phyloP scores from a whole-genome alignment of 1,284 basidiomycete species.

The Sporisorium iseilematis-ciliati region DNA sequence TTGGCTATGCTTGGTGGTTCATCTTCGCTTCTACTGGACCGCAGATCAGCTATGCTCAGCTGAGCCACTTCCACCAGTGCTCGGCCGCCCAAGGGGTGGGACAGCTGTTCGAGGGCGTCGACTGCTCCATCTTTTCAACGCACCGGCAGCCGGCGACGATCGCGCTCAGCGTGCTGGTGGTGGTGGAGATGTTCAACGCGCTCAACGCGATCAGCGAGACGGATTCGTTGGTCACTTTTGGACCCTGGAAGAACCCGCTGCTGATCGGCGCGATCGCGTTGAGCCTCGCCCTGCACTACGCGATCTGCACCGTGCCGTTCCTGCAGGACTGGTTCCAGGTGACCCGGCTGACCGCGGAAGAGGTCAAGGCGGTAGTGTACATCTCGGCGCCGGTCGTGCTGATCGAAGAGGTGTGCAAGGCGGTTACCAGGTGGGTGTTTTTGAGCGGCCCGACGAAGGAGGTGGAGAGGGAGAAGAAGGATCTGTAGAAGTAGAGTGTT shows the following conservation, averaged over 20 bases:
- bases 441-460: conserved; percentile 1
- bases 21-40: conserved; percentile 88
- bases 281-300: conserved; percentile 90
- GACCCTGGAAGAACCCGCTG: conserved; percentile 93
- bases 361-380: conserved; percentile 94
- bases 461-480: conserved; percentile 23
- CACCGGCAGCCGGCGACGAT: conserved; percentile 89
- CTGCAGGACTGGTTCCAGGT: conserved; percentile 79
- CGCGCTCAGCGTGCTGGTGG: conserved; percentile 90
- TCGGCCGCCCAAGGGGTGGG: conserved; percentile 63
- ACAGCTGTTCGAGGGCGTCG: conserved; percentile 83
- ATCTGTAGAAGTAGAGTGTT: conserved; percentile 8
- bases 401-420: conserved; percentile 79
- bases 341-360: conserved; percentile 86
- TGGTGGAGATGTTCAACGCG: conserved; percentile 99
- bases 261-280: conserved; percentile 78
- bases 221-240: conserved; percentile 87
- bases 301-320: conserved; percentile 80
- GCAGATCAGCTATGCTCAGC: conserved; percentile 90
- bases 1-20: conserved; percentile 99
- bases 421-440: conserved; percentile 25
- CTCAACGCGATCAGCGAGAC: conserved; percentile 99
- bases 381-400: conserved; percentile 88
- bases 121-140: conserved; percentile 91
- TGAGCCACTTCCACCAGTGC: conserved; percentile 80